Evolutionary conservation across 106 monocot genomes (phyloP).

Genomic region (Hemerocallis citrina): DNA sequence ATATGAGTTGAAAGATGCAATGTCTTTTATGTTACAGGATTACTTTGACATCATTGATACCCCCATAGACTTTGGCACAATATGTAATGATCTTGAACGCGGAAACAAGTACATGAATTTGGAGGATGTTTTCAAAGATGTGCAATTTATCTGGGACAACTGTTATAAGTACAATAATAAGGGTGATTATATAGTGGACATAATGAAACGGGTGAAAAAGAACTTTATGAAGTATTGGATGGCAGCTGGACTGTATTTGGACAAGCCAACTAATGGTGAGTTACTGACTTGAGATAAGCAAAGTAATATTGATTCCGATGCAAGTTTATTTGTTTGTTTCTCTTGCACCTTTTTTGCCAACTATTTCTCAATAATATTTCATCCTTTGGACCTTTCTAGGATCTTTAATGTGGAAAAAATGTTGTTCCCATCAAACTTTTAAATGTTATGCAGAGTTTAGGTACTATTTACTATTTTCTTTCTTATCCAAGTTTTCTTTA

Average conservation of each 20-base stretch:
- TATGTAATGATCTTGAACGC: slow-evolving; percentile 63
- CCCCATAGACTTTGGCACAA: slow-evolving; percentile 97
- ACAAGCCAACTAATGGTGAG: slow-evolving; percentile 27
- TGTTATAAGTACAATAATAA: slow-evolving; percentile 94
- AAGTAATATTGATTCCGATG: too few species aligned
- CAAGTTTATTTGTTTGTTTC: too few species aligned
- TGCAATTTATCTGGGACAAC: slow-evolving; percentile 91
- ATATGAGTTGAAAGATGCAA: slow-evolving; percentile 5
- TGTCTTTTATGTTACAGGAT: slow-evolving; percentile 46
- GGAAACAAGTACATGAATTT: slow-evolving; percentile 78
- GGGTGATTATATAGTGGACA: slow-evolving; percentile 87
- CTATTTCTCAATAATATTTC: too few species aligned
- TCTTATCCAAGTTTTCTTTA: neutral
- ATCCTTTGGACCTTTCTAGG: too few species aligned
- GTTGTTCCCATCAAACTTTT: too few species aligned
- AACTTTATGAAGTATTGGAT: slow-evolving; percentile 91
- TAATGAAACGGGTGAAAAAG: slow-evolving; percentile 96
- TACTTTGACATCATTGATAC: slow-evolving; percentile 94
- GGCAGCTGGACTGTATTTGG: slow-evolving; percentile 63
- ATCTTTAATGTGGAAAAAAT: too few species aligned
- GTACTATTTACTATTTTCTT: neutral
- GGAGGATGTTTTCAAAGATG: slow-evolving; percentile 78
- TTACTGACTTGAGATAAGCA: too few species aligned
- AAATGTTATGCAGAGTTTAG: neutral
- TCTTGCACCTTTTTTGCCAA: too few species aligned